Percentiles rank a stretch among this genome's conserved stretches.
phyloP scores from a whole-genome alignment of 148 eudicot genomes.

The Bassia scoparia region DNA sequence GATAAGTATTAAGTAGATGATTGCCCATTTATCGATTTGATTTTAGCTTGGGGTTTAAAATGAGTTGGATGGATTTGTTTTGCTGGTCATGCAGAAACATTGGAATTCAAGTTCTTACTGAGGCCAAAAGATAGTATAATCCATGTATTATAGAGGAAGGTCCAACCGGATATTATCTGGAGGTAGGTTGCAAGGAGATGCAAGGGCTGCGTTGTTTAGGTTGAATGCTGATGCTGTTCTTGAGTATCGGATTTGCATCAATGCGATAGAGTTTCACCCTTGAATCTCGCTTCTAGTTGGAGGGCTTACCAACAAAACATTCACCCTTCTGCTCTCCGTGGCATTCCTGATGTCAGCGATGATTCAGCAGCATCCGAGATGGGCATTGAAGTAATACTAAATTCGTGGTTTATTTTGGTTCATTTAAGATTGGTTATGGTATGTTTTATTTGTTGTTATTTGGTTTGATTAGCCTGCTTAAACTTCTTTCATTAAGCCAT shows the following conservation, averaged over 20 bases:
- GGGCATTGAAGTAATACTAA: conserved; percentile 58
- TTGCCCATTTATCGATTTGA: background rate
- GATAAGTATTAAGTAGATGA: too few species aligned
- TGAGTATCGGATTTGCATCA: conserved; percentile 72
- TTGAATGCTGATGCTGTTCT: conserved; percentile 48
- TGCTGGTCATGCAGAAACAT: conserved; percentile 49
- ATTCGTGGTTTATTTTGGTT: too few species aligned
- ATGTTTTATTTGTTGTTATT: too few species aligned
- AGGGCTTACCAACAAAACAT: conserved; percentile 83
- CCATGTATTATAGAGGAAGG: conserved; percentile 88
- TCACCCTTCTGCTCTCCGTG: conserved; percentile 87
- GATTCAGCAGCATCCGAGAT: conserved; percentile 42
- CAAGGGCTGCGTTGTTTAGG: conserved; percentile 64
- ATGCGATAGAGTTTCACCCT: conserved; percentile 86
- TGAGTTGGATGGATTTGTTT: background rate
- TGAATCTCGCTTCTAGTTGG: conserved; percentile 97
- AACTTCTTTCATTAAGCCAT: too few species aligned
- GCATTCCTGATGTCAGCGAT: conserved; percentile 88
- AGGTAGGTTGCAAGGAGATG: conserved; percentile 79
- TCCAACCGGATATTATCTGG: conserved; percentile 58
- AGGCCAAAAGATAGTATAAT: conserved; percentile 53
- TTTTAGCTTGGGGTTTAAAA: background rate
- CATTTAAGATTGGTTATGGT: too few species aligned
- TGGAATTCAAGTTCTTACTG: conserved; percentile 94
- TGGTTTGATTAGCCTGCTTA: too few species aligned